Percentiles rank a stretch among this genome's conserved stretches.
Conservation (phyloP, 2,329 filamentous ascomycete genomes). For the Tolypocladium guangdongense region DNA sequence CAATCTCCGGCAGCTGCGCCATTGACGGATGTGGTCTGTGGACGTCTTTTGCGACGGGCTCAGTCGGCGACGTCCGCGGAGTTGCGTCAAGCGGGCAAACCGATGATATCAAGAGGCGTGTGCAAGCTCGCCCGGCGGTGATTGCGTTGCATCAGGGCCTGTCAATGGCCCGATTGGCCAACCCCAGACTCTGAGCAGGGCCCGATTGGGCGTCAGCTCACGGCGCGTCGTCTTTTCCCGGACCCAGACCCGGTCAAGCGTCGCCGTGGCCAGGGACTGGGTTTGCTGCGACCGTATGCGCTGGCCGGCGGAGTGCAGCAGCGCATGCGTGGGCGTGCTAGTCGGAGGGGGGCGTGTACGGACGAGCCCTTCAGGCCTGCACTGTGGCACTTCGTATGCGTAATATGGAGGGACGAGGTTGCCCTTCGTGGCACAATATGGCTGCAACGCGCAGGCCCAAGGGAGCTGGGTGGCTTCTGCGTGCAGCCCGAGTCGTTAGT, state of each 20-base stretch:
- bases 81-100: background rate
- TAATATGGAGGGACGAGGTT: too few species aligned
- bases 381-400: background rate
- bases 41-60: background rate
- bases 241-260: background rate
- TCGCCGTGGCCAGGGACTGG: background rate
- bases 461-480: background rate
- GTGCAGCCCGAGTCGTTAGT: background rate
- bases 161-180: slow-evolving; percentile 14
- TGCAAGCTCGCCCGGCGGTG: background rate
- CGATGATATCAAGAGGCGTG: background rate
- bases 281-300: background rate
- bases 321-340: background rate
- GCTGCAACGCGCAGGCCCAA: background rate
- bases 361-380: background rate
- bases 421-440: too few species aligned
- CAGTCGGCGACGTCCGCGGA: slow-evolving; percentile 3
- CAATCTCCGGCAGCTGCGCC: background rate
- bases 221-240: background rate
- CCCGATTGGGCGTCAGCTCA: background rate
- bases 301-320: background rate
- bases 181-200: slow-evolving; percentile 14
- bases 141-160: background rate
- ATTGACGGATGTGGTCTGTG: background rate
- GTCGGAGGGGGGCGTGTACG: background rate